Base-by-base conservation (phyloP, 2,329 filamentous ascomycete genomes). In the Phialophora verrucosa region DNA sequence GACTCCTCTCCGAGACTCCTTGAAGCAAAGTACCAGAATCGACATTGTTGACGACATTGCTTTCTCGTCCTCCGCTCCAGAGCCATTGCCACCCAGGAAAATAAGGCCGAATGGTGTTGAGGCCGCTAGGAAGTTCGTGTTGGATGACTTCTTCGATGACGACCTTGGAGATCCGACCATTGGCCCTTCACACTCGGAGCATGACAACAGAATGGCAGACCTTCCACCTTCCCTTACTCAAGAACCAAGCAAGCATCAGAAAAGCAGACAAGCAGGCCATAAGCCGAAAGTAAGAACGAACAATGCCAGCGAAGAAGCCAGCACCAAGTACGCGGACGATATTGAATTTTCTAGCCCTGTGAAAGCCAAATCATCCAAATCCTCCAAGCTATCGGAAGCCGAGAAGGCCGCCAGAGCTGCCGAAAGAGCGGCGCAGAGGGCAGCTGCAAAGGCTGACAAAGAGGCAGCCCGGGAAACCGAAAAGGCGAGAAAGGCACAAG, bases 381-480 rank as follows among this genome's bases (percentile, higher is more conserved):
- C 54, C 23, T 27, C 61, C 38, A 69, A 64, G 0, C n/a, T 35
- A 25, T 38, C 47, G 1, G 44, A 59, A 25, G 25, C 38, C 25
- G 54, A 66, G 12, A 66, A 51, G 31, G 50, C 59, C 14, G 17
- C 49, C 29, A 59, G 35, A 49, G 47, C 23, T 14, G 85, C 86
- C 25, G 79, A 49, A 35, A 73, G 69, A 62, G 59, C 67, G 2
- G 55, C 32, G 10, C 86, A 88, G 55, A 29, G 23, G 29, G 84
- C 85, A 59, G 75, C 74, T 8, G 71, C 72, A 7, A 81, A 78
- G 66, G 80, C 79, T 25, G 86, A 87, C 70, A 73, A 74, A 50
- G 83, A 85, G 44, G 76, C 79, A 2, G 85, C 89, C 64, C 88
- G 84, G 57, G 83, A 88, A 62, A 78, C 81, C 0, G 84, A 84